Percentiles rank a stretch among this genome's conserved stretches.
Evolutionary conservation across 2,329 filamentous ascomycete genomes (phyloP).

Genomic region (Alternaria sp.): DNA sequence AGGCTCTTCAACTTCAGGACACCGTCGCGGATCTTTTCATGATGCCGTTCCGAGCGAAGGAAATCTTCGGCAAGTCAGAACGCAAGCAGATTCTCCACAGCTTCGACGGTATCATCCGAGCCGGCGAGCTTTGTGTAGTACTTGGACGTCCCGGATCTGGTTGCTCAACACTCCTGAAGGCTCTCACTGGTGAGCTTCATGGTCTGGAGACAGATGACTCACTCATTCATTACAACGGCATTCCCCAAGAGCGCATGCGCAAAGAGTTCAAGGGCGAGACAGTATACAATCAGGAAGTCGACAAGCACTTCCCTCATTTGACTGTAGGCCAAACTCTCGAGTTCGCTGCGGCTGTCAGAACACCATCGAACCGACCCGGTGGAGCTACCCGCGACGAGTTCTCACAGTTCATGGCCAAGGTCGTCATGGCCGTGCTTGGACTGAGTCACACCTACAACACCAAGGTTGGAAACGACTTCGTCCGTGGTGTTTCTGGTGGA

Average conservation of each 20-base stretch:
- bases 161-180: conserved; percentile 70
- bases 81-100: conserved; percentile 65
- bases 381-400: conserved; percentile 54
- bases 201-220: conserved; percentile 65
- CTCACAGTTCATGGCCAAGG: conserved; percentile 57
- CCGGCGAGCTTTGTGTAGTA: conserved; percentile 59
- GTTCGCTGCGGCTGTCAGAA: conserved; percentile 63
- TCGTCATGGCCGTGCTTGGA: conserved; percentile 63
- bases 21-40: conserved; percentile 69
- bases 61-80: conserved; percentile 58
- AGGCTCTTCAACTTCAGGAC: conserved; percentile 72
- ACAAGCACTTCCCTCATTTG: conserved; percentile 65
- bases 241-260: conserved; percentile 52
- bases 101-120: conserved; percentile 62
- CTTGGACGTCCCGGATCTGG: conserved; percentile 63
- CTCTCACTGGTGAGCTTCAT: conserved; percentile 67
- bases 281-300: conserved; percentile 58
- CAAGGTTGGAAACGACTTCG: conserved; percentile 65
- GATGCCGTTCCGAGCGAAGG: conserved; percentile 65
- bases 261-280: conserved; percentile 58
- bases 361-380: conserved; percentile 54
- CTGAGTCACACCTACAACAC: conserved; percentile 64
- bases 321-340: conserved; percentile 65
- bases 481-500: conserved; percentile 69
- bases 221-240: conserved; percentile 69